Evolutionary conservation across 177 flowering plant species (phyloP).

Genomic region (Vitis hybrid): DNA sequence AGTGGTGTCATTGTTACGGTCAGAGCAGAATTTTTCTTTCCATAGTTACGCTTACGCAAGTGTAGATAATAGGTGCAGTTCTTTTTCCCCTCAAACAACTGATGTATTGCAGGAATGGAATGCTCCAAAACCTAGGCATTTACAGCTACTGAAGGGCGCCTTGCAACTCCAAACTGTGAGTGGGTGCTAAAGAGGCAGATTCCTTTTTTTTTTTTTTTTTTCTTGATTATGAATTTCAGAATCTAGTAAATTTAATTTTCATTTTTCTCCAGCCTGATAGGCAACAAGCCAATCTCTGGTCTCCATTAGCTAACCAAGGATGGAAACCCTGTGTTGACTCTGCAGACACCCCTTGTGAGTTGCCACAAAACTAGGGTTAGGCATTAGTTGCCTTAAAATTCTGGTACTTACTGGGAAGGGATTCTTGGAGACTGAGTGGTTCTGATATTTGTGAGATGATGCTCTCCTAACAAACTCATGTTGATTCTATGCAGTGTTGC

Average conservation of each 20-base stretch:
- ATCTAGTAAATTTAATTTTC: not conserved
- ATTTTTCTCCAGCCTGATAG: slow-evolving; percentile 32
- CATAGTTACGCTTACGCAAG: too few relatives aligned
- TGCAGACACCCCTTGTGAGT: slow-evolving; percentile 48
- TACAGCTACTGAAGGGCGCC: slow-evolving; percentile 63
- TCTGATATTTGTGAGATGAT: not conserved
- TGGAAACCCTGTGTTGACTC: slow-evolving; percentile 62
- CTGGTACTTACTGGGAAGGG: not conserved
- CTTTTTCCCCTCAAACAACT: not conserved
- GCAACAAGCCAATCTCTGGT: slow-evolving; percentile 63
- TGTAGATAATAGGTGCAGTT: too few relatives aligned
- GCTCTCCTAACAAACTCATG: not conserved
- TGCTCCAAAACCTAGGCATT: slow-evolving; percentile 80
- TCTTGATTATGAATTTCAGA: not conserved
- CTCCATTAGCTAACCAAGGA: slow-evolving; percentile 73
- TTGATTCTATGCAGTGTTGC: slow-evolving; percentile 37
- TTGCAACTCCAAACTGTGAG: slow-evolving; percentile 60
- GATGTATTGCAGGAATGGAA: slow-evolving; percentile 75
- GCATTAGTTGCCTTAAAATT: not conserved
- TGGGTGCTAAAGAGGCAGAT: slow-evolving; percentile 11
- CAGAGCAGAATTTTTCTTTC: too few relatives aligned
- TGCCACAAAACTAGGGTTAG: not conserved
- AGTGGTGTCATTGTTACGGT: too few relatives aligned
- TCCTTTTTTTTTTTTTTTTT: not conserved
- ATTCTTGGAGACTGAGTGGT: not conserved